Base-by-base conservation (phyloP, 2,329 filamentous ascomycete genomes). In the Orbilia javanica region DNA sequence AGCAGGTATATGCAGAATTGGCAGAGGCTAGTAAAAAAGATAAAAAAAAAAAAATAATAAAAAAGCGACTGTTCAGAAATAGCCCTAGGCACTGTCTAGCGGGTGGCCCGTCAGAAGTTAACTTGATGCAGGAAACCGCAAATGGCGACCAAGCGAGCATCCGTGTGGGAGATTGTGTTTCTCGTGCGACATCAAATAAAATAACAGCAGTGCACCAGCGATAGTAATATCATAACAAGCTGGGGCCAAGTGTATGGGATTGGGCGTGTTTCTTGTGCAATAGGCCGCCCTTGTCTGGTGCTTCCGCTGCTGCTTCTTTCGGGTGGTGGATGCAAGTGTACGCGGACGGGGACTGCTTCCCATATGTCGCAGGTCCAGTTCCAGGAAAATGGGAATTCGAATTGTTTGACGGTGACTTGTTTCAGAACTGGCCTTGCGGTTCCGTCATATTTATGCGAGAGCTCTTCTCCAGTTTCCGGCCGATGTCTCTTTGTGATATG, bases 371-470 rank as follows among this genome's bases (percentile, higher is more conserved):
- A 66, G 73, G 57, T 71, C 73, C 66, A 53, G 66, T 71, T 67
- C 73, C 73, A 77, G 60, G 73, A 77, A 71, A 36, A 77, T 68
- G 66, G 73, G 73, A 66, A 71, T 71, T 70, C 65, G 48, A 67
- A 42, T 44, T 76, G 73, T 77, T 77, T 71, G 66, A 71, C 60
- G 66, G 73, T 77, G 66, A 60, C 73, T 71, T 70, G 73, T 77
- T 77, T 77, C 73, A 77, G 66, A 39, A 77, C 27, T 31, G 50
- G 42, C 31, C 62, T 77, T 55, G 73, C 62, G 66, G 48, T 67
- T 70, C 72, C 66, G 73, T 71, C 73, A 71, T 77, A 66, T 50
- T 67, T 67, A 77, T 77, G 73, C 73, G 66, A 67, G 60, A 71
- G 65, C 66, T 67, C 66, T 52, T 70, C 66, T 71, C 39, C 67